Conservation (phyloP, 768 basidiomycete genomes). For the Leucocoprinus leucothites region DNA sequence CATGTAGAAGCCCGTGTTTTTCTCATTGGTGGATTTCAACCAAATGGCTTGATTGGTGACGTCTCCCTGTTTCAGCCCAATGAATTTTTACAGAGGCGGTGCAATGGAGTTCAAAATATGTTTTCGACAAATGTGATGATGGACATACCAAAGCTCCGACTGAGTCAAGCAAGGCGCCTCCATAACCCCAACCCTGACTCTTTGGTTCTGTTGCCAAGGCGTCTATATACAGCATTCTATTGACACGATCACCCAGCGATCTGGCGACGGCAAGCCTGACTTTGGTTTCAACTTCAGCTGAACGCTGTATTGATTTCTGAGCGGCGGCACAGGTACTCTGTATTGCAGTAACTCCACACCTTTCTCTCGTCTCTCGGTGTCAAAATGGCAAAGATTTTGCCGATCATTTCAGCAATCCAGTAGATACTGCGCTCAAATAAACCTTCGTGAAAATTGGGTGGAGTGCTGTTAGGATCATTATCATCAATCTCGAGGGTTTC, state of each 20-base stretch:
- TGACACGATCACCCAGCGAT: constrained; percentile 17
- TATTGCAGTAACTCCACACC: not conserved
- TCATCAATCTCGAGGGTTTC: not conserved
- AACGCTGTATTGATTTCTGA: constrained; percentile 14
- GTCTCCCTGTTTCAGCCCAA: constrained; percentile 18
- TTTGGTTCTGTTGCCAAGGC: constrained; percentile 18
- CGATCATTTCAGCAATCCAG: not conserved
- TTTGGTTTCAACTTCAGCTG: constrained; percentile 16
- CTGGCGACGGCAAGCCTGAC: constrained; percentile 11
- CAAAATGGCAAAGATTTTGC: not conserved
- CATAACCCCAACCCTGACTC: constrained; percentile 21
- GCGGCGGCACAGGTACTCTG: not conserved
- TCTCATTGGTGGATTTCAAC: constrained; percentile 20
- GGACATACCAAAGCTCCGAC: constrained; percentile 20
- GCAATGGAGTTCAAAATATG: not conserved
- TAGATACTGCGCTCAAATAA: not conserved
- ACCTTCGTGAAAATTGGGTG: not conserved
- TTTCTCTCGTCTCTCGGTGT: constrained; percentile 1
- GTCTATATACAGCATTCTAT: constrained; percentile 20
- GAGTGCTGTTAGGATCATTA: not conserved
- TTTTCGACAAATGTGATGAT: not conserved
- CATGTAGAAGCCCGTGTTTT: constrained; percentile 23
- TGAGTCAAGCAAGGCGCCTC: constrained; percentile 20
- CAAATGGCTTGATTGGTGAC: constrained; percentile 16
- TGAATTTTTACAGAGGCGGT: not conserved